Percentiles rank a stretch among this genome's conserved stretches.
Conservation (phyloP, 768 basidiomycete species). For the Ramaria rubella region DNA sequence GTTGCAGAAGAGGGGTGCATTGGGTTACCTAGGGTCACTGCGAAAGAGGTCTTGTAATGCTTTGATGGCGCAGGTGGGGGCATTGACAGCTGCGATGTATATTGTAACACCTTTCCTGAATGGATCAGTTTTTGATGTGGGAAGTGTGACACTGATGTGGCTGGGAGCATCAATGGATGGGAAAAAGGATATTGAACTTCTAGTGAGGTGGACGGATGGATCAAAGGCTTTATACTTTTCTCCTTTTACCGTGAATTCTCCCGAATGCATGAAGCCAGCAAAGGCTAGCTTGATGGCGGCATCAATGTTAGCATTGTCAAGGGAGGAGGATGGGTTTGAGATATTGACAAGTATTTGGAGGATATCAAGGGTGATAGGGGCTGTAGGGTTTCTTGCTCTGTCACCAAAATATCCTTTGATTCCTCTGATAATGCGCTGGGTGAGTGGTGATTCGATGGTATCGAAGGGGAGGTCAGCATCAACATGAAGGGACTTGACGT, state of each 20-base stretch:
- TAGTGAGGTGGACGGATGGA: constrained; percentile 17
- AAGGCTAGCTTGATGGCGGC: constrained; percentile 20
- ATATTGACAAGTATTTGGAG: constrained; percentile 11
- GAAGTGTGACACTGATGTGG: constrained; percentile 21
- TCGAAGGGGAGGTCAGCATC: constrained; percentile 24
- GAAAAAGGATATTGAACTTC: constrained; percentile 21
- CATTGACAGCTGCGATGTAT: constrained; percentile 17
- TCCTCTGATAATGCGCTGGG: constrained; percentile 24
- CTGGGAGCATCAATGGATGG: constrained; percentile 19
- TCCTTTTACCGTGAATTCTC: constrained; percentile 19
- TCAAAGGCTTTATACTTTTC: constrained; percentile 11
- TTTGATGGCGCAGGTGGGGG: constrained; percentile 13
- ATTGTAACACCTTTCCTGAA: constrained; percentile 26
- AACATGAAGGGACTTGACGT: constrained; percentile 23
- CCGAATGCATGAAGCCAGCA: constrained; percentile 18
- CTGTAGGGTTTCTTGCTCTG: constrained; percentile 18
- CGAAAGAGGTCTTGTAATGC: constrained; percentile 12
- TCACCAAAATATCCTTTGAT: constrained; percentile 29
- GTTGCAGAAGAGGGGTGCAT: constrained; percentile 12
- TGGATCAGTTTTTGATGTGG: constrained; percentile 33
- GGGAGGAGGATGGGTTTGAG: constrained; percentile 2
- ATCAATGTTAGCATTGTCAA: neutral
- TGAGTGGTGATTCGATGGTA: constrained; percentile 21
- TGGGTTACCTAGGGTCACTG: neutral
- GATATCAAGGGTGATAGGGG: constrained; percentile 23